A percentile compares a stretch with the other conserved stretches of the same genome.
Conservation (phyloP, 306 rosid genomes). For the Pyrus betulifolia region DNA sequence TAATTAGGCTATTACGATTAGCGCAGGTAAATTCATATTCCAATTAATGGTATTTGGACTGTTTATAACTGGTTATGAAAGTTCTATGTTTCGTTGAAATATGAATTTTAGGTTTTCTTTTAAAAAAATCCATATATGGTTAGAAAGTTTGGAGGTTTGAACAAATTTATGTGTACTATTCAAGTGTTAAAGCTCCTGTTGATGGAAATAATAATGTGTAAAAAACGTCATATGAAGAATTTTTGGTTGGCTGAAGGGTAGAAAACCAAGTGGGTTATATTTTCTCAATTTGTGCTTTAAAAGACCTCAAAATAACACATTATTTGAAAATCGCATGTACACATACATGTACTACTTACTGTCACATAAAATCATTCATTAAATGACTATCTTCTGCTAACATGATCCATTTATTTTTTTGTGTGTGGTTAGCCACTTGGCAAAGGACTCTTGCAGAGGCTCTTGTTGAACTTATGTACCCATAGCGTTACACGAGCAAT, state of each 20-base stretch:
- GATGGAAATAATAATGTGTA: background rate
- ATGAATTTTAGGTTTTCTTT: background rate
- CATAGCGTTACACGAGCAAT: constrained; percentile 78
- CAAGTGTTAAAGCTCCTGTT: background rate
- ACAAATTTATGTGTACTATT: background rate
- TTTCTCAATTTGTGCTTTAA: background rate
- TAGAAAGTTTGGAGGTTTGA: background rate
- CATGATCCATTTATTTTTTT: background rate
- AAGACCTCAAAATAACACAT: background rate
- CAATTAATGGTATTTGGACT: background rate
- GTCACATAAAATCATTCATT: background rate
- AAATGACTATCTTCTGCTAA: constrained; percentile 1
- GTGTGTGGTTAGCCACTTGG: constrained; percentile 77
- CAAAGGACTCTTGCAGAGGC: constrained; percentile 96
- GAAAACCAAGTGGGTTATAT: background rate
- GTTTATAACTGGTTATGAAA: background rate
- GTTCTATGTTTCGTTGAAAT: background rate
- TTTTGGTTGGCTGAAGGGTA: background rate
- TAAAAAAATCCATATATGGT: background rate
- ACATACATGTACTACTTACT: background rate
- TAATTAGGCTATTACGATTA: constrained; percentile 83
- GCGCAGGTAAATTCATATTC: constrained; percentile 58
- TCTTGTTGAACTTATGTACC: constrained; percentile 80
- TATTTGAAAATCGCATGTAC: background rate
- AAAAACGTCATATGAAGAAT: background rate